Evolutionary conservation across 1,284 basidiomycete genomes (phyloP), one percentile per base, ranked within the genome.

Genomic region (Singerocomus inundabilis): DNA sequence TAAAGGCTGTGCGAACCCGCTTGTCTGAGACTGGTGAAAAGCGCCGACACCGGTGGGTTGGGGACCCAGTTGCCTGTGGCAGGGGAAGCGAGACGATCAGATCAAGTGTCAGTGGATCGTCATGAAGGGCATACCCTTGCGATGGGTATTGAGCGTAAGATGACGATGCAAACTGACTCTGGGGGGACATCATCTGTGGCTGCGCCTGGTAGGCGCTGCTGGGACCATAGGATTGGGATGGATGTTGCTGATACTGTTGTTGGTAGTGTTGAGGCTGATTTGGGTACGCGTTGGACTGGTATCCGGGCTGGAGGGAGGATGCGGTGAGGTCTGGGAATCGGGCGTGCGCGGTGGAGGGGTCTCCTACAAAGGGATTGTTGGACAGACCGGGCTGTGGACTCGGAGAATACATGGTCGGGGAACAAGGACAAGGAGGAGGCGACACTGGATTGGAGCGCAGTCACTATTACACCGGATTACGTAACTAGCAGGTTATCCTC

Each of bases 341-440:
- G 32, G 70, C 63, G 28, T 74, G 72, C 29, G 78, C 69, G 48
- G 72, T 70, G 18, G 70, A 58, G 0, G 73, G 71, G 45, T 80
- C 72, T 32, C 67, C 65, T 40, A 76, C 60, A 59, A 84, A 84
- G 0, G 82, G 82, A 49, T 84, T 84, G 61, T 81, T 84, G 35
- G 75, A 72, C 43, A 74, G 48, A 28, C 63, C 64, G 21, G 68
- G 59, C 2, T 44, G 44, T 30, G 54, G 38, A 28, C 25, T 49
- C 30, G 60, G 42, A 21, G 67, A 18, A 62, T 75, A 73, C 72
- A 76, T 72, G 54, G 61, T 61, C 41, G 38, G 21, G 21, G 21
- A 21, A 21, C 21, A 21, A 50, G 46, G 46, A 28, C 16, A 42
- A 39, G 31, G 21, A 21, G 21, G 21, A 21, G 21, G 21, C 21